Evolutionary conservation across 1,284 basidiomycete species (phyloP).

Genomic region (Cutaneotrichosporon spelunceum): DNA sequence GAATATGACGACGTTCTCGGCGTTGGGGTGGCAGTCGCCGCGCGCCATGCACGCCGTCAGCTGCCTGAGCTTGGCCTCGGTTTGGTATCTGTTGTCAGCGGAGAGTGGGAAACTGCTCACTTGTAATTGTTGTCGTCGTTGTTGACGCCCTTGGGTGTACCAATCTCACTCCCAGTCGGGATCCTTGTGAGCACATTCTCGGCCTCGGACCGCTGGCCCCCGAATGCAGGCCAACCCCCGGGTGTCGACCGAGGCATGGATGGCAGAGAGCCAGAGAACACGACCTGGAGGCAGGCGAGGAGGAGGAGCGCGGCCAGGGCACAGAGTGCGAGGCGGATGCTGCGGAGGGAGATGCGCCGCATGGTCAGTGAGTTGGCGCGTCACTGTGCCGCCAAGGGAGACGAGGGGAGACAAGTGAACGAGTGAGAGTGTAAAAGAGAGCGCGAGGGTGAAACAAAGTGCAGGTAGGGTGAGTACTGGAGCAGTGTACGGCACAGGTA

Average conservation of each 20-base stretch:
- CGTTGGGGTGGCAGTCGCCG: constrained; percentile 18
- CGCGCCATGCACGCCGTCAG: constrained; percentile 17
- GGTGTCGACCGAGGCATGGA: too few species aligned
- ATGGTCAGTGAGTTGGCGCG: not conserved
- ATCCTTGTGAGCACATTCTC: not conserved
- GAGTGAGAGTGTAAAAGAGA: not conserved
- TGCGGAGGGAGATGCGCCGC: not conserved
- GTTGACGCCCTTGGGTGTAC: not conserved
- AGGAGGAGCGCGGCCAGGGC: not conserved
- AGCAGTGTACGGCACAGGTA: too few species aligned
- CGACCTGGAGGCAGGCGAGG: not conserved
- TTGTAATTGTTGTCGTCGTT: constrained; percentile 13
- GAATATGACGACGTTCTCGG: constrained; percentile 10
- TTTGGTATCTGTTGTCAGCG: constrained; percentile 2
- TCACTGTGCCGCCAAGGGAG: not conserved
- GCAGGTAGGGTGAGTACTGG: too few species aligned
- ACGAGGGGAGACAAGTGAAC: not conserved
- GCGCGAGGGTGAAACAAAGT: too few species aligned
- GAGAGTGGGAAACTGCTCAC: not conserved
- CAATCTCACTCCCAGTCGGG: not conserved
- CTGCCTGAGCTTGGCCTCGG: constrained; percentile 20
- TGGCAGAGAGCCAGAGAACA: not conserved
- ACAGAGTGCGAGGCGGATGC: not conserved
- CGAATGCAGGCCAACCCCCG: too few species aligned
- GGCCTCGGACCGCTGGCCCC: not conserved